Evolutionary conservation across 1,284 basidiomycete genomes (phyloP).

Genomic region (Exsudoporus floridanus): DNA sequence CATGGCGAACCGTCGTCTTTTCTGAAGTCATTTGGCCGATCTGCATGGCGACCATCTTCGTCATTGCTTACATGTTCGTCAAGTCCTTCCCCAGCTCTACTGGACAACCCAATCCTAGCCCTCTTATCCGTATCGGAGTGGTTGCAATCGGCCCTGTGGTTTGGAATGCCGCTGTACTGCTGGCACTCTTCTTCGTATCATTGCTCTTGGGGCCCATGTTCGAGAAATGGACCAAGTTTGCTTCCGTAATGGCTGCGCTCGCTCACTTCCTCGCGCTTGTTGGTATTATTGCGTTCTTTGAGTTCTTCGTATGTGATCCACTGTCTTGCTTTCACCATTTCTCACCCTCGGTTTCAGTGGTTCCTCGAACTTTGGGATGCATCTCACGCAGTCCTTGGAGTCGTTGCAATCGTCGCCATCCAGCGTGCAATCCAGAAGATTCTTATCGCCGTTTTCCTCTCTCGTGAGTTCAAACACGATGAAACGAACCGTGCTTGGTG

Average conservation of each 20-base stretch:
- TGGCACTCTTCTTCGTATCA: constrained; percentile 87
- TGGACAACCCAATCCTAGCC: constrained; percentile 64
- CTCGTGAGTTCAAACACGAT: constrained; percentile 95
- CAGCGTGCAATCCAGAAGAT: constrained; percentile 93
- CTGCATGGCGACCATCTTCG: constrained; percentile 73
- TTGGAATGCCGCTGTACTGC: constrained; percentile 90
- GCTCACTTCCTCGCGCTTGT: constrained; percentile 81
- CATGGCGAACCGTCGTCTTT: constrained; percentile 82
- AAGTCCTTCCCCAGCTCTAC: constrained; percentile 78
- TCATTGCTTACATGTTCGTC: constrained; percentile 88
- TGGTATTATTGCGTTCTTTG: constrained; percentile 87
- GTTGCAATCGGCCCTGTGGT: constrained; percentile 93
- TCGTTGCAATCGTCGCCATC: constrained; percentile 83
- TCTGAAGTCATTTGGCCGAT: constrained; percentile 87
- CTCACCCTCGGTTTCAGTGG: constrained; percentile 59
- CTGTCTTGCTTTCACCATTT: neutral
- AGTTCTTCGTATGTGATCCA: constrained; percentile 80
- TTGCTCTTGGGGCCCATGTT: constrained; percentile 91
- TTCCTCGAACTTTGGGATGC: constrained; percentile 97
- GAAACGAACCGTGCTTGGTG: constrained; percentile 98
- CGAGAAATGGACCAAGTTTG: constrained; percentile 83
- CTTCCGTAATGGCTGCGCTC: constrained; percentile 85
- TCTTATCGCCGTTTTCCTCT: constrained; percentile 88
- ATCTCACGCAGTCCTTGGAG: constrained; percentile 87
- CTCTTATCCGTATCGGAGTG: constrained; percentile 89